These are phyloP conservation scores for Alternaria conjuncta DNA, from an alignment of 2,329 filamentous ascomycete species.

Conservation along the genomic window DNA sequence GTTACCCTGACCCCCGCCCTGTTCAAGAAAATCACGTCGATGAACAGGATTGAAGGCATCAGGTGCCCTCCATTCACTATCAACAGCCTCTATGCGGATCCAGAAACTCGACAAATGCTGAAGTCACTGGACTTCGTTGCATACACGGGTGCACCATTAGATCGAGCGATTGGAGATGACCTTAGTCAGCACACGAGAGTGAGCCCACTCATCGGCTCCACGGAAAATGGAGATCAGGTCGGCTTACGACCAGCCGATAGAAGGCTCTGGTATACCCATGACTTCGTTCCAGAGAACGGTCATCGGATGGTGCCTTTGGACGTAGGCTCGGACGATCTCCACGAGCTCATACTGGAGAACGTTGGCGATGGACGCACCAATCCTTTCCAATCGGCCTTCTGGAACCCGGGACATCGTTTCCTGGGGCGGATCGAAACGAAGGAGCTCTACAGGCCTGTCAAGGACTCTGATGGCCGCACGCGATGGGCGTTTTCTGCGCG, in stretches of 20 bases:
- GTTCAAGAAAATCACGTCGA: conserved; percentile 1
- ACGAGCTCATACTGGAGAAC: conserved; percentile 28
- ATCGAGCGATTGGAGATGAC: conserved; percentile 22
- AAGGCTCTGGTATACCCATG: conserved; percentile 25
- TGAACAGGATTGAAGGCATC: neutral
- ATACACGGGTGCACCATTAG: conserved; percentile 19
- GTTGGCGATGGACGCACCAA: neutral
- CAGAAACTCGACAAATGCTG: conserved; percentile 12
- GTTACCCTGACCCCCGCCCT: conserved; percentile 10
- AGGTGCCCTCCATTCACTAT: neutral
- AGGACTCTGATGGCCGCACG: conserved; percentile 22
- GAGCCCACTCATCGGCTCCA: conserved; percentile 23
- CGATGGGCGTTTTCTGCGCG: conserved; percentile 22
- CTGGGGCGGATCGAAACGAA: conserved; percentile 41
- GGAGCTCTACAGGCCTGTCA: conserved; percentile 45
- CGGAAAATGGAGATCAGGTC: conserved; percentile 20
- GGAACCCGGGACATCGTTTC: conserved; percentile 27
- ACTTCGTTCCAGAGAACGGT: conserved; percentile 22
- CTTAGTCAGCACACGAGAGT: conserved; percentile 18
- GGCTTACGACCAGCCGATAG: conserved; percentile 11
- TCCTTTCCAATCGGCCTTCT: conserved; percentile 28
- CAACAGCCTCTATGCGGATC: conserved; percentile 5
- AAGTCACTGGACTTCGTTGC: conserved; percentile 19
- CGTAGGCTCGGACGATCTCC: conserved; percentile 30
- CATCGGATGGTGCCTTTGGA: conserved; percentile 16